Conservation (phyloP, 352 stramenopile genomes). For the Globisporangium paddicum region DNA sequence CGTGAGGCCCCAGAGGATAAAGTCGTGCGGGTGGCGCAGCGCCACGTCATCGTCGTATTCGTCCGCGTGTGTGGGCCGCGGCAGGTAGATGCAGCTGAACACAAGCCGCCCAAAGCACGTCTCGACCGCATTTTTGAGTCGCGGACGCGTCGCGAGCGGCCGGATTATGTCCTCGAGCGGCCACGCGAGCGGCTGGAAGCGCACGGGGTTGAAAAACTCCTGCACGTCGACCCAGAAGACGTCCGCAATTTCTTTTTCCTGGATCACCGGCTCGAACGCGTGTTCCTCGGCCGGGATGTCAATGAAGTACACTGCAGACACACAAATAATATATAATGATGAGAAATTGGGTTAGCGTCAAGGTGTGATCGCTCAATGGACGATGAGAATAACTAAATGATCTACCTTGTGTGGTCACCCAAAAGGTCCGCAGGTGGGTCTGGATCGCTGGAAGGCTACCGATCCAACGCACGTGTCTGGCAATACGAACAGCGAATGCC, state of each 20-base stretch:
- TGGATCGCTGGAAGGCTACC: constrained; percentile 49
- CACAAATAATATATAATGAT: not conserved
- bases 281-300: constrained; percentile 42
- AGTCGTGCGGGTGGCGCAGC: constrained; percentile 51
- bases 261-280: constrained; percentile 41
- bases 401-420: constrained; percentile 63
- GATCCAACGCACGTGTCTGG: constrained; percentile 65
- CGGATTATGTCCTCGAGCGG: constrained; percentile 55
- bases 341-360: too few species aligned
- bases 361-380: too few species aligned
- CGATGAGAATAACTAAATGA: too few species aligned
- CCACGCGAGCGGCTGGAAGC: constrained; percentile 56
- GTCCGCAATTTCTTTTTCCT: constrained; percentile 68
- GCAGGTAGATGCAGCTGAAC: constrained; percentile 76
- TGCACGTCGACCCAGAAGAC: constrained; percentile 82
- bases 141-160: constrained; percentile 26
- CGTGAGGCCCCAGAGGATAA: constrained; percentile 83
- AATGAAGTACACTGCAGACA: constrained; percentile 67
- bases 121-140: constrained; percentile 24
- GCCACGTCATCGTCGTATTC: constrained; percentile 42
- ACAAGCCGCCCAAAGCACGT: constrained; percentile 47
- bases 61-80: constrained; percentile 35
- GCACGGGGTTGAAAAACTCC: constrained; percentile 56
- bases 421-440: constrained; percentile 59
- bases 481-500: not conserved